Evolutionary conservation across 2,329 filamentous ascomycete genomes (phyloP).

Genomic region (Drechslerella coelobrocha): DNA sequence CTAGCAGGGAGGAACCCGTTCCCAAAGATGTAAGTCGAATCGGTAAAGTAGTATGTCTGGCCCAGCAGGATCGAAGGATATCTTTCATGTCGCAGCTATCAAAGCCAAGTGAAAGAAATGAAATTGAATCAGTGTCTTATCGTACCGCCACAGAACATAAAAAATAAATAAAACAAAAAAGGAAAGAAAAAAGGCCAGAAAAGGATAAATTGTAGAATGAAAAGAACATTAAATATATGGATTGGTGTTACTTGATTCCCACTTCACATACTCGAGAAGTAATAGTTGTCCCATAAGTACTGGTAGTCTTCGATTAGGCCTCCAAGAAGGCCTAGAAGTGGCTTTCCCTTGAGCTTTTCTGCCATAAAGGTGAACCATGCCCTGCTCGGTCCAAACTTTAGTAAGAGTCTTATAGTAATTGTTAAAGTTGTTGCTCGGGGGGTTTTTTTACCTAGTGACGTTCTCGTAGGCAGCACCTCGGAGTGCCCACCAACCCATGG

Average conservation of each 20-base stretch:
- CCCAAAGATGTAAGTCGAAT: not conserved
- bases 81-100: conserved; percentile 44
- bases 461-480: conserved; percentile 96
- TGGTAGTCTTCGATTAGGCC: conserved; percentile 94
- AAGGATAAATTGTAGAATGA: not conserved
- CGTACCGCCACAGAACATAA: conserved; percentile 23
- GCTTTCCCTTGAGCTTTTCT: conserved; percentile 71
- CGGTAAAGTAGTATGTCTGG: conserved; percentile 1
- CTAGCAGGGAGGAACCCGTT: not conserved
- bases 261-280: conserved; percentile 69
- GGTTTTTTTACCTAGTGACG: conserved; percentile 70
- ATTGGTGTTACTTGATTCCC: conserved; percentile 23
- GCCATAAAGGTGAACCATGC: conserved; percentile 73
- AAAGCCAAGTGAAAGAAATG: conserved; percentile 1
- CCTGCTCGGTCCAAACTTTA: conserved; percentile 56
- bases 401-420: conserved; percentile 54
- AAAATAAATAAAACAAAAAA: not conserved
- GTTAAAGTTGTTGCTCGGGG: conserved; percentile 51
- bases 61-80: conserved; percentile 30
- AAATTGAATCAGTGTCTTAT: conserved; percentile 45
- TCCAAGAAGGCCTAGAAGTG: conserved; percentile 79
- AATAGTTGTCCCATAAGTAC: conserved; percentile 97
- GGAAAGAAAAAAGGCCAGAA: not conserved
- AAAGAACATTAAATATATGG: conserved; percentile 3
- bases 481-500: conserved; percentile 94